A percentile compares a stretch with the other conserved stretches of the same genome.
phyloP scores from a whole-genome alignment of 371 early-diverging fungal species.

The Gilbertella persicaria region DNA sequence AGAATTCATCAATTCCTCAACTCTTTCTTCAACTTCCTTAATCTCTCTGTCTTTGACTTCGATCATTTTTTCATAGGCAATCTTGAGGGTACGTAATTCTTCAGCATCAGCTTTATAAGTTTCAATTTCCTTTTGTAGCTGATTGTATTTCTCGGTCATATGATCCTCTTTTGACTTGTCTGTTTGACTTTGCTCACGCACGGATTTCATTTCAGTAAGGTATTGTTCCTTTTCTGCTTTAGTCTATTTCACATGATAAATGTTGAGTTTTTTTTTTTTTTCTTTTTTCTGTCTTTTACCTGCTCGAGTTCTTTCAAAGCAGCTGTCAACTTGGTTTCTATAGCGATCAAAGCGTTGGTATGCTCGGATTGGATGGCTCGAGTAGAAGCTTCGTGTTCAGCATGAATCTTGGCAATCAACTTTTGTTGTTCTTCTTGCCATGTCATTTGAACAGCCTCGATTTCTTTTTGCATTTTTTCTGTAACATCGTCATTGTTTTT shows the following conservation, averaged over 20 bases:
- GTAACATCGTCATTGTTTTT: conserved; percentile 35
- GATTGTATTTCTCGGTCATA: conserved; percentile 8
- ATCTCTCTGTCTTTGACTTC: conserved; percentile 43
- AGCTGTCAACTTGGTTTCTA: conserved; percentile 6
- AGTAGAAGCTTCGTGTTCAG: conserved; percentile 15
- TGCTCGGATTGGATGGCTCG: conserved; percentile 12
- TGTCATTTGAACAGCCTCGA: conserved; percentile 24
- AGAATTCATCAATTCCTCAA: conserved; percentile 25
- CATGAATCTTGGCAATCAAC: conserved; percentile 4
- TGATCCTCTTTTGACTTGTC: conserved; percentile 1
- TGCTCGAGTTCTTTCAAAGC: conserved; percentile 5
- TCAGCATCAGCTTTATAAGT: conserved; percentile 3
- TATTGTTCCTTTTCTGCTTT: conserved; percentile 5
- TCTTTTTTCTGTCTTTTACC: conserved; percentile 12
- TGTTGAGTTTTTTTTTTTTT: background rate
- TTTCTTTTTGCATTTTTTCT: conserved; percentile 36
- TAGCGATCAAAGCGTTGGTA: conserved; percentile 5
- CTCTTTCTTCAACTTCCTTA: conserved; percentile 36
- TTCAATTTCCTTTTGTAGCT: background rate
- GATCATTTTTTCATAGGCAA: conserved; percentile 44
- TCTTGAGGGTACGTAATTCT: conserved; percentile 24
- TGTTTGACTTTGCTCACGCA: conserved; percentile 6
- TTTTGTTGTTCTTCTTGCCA: conserved; percentile 24
- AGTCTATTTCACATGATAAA: background rate
- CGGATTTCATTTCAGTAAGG: conserved; percentile 14